phyloP scores from a whole-genome alignment of 176 grass and related monocot species.

The Raddia distichophylla region DNA sequence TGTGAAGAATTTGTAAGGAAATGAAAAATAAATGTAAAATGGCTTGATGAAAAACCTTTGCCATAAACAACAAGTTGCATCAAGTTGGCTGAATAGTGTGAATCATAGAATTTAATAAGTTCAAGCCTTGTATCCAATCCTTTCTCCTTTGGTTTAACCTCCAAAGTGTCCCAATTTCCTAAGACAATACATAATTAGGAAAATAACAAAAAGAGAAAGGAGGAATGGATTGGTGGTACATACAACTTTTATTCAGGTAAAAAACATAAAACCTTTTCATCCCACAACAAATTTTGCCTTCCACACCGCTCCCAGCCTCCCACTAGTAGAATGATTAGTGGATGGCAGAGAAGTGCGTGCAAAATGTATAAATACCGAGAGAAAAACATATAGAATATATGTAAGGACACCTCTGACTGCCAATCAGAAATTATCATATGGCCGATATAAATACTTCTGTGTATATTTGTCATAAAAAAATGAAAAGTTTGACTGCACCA shows the following conservation, averaged over 20 bases:
- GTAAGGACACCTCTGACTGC: background rate
- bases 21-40: conserved; percentile 30
- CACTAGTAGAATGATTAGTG: background rate
- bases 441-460: conserved; percentile 6
- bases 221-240: background rate
- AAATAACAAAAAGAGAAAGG: background rate
- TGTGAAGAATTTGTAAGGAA: conserved; percentile 28
- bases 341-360: background rate
- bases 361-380: conserved; percentile 7
- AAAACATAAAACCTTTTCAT: background rate
- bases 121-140: conserved; percentile 90
- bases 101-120: conserved; percentile 93
- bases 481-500: background rate
- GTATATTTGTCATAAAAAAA: background rate
- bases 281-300: background rate
- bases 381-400: conserved; percentile 9
- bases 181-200: conserved; percentile 35
- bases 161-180: conserved; percentile 98
- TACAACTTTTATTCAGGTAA: background rate
- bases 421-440: background rate
- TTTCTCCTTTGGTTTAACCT: conserved; percentile 88
- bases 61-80: conserved; percentile 98
- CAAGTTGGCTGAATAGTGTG: conserved; percentile 93
- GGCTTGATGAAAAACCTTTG: conserved; percentile 63
- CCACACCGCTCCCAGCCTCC: background rate